Base-by-base conservation (phyloP, 768 basidiomycete species). In the Boletus sp. region DNA sequence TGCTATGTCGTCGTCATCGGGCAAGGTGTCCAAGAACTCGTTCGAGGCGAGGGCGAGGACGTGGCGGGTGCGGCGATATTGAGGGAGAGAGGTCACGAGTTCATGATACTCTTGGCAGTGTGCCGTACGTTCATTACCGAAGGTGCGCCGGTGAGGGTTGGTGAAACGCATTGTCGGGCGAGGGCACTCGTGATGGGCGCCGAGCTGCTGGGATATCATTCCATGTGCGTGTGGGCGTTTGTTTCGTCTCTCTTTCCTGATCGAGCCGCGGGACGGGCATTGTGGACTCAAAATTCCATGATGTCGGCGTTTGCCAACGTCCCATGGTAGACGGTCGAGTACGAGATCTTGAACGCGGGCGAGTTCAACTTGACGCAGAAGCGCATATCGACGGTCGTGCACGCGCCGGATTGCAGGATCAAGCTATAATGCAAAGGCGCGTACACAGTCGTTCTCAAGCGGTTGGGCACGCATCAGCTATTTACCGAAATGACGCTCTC, bases 91-190 rank as follows among this genome's bases (percentile, higher is more conserved):
- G 80, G 78, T 86, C 72, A 77, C 58, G 90, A 93, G 66, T 89
- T 94, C 57, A 70, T 98, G 66, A 84, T 88, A 0, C 78, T 98
- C 20, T 79, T 98, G 49, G 89, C 96, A 2, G 94, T 98, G 35
- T 99, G 97, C 63, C 97, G 98, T 68, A 98, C 97, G 1, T 97
- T 99, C 63, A 98, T 98, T 65, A 97, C 97, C 2, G 97, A 98
- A 24, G 24, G 24, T 24, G 24, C 24, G 24, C 24, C 24, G 74
- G 74, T 87, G 52, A 85, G 82, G 64, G 85, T 92, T 57, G 94
- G 83, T 17, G 96, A 94, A 78, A 89, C 91, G 60, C 78, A 87
- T 10, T 99, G 88, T 67, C 97, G 98, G 71, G 97, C 67, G 96
- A 99, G 72, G 0, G 97, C 97, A 2, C 76, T 99, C 41, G 97